Conservation (phyloP, 83 land plant genomes). For the Isoetes engelmannii region DNA sequence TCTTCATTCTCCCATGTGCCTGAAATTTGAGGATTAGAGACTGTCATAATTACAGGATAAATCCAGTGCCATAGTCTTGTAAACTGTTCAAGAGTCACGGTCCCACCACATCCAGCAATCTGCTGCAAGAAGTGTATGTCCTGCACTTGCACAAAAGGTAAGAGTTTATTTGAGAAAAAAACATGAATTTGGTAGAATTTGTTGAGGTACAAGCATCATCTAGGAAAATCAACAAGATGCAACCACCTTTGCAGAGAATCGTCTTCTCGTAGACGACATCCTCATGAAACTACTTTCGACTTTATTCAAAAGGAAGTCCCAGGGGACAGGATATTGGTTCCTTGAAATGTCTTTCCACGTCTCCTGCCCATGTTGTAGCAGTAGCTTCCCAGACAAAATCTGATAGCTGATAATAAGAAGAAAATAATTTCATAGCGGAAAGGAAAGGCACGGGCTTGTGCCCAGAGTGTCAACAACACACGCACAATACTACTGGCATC, state of each 20-base stretch:
- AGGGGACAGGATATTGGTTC: too few relatives aligned
- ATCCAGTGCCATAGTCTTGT: slow-evolving; percentile 85
- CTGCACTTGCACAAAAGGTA: slow-evolving; percentile 21
- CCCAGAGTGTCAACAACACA: too few relatives aligned
- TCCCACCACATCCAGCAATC: slow-evolving; percentile 54
- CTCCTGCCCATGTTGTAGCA: slow-evolving; percentile 54
- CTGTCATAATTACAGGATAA: slow-evolving; percentile 66
- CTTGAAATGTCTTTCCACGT: slow-evolving; percentile 48
- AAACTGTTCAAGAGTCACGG: slow-evolving; percentile 49
- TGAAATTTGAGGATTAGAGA: slow-evolving; percentile 48
- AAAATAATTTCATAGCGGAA: neutral
- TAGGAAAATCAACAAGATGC: neutral
- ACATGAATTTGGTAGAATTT: neutral
- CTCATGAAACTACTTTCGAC: slow-evolving; percentile 13
- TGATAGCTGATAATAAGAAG: slow-evolving; percentile 41
- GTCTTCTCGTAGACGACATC: slow-evolving; percentile 47
- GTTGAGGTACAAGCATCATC: neutral
- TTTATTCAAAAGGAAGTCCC: too few relatives aligned
- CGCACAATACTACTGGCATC: too few relatives aligned
- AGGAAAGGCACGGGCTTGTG: too few relatives aligned
- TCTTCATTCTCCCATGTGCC: slow-evolving; percentile 51
- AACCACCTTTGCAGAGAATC: slow-evolving; percentile 62
- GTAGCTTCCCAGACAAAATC: slow-evolving; percentile 54
- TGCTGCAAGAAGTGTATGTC: slow-evolving; percentile 55
- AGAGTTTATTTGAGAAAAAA: neutral